Percentiles rank a stretch among this genome's conserved stretches.
phyloP scores from a whole-genome alignment of 2,329 filamentous ascomycete genomes.

The Cladosporium sp. region DNA sequence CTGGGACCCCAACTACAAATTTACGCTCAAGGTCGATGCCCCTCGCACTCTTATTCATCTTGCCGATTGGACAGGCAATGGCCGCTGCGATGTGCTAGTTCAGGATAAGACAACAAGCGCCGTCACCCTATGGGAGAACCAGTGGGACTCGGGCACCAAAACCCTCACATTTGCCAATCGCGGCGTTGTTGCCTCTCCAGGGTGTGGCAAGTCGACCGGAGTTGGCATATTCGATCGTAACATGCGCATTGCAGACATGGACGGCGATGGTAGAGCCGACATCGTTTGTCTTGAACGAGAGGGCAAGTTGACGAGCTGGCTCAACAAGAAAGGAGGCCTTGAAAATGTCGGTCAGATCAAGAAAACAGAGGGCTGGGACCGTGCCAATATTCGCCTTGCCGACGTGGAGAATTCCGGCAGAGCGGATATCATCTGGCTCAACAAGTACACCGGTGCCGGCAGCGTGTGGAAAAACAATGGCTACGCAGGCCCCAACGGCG shows the following conservation, averaged over 20 bases:
- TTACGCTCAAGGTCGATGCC: background rate
- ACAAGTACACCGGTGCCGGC: background rate
- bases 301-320: background rate
- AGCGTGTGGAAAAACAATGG: background rate
- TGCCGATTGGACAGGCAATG: slow-evolving; percentile 10
- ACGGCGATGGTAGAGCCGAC: background rate
- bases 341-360: slow-evolving; percentile 14
- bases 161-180: too few species aligned
- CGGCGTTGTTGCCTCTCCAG: background rate
- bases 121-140: background rate
- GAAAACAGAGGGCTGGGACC: slow-evolving; percentile 9
- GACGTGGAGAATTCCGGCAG: slow-evolving; percentile 3
- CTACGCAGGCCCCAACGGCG: background rate
- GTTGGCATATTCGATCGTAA: background rate
- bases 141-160: too few species aligned
- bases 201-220: background rate
- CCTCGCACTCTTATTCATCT: background rate
- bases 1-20: slow-evolving; percentile 6
- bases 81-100: slow-evolving; percentile 11
- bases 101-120: slow-evolving; percentile 3
- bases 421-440: slow-evolving; percentile 10
- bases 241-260: background rate
- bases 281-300: background rate
- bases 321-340: background rate
- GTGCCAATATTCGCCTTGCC: slow-evolving; percentile 11